Conservation (phyloP, 257 asterid species). For the Petunia secreta region DNA sequence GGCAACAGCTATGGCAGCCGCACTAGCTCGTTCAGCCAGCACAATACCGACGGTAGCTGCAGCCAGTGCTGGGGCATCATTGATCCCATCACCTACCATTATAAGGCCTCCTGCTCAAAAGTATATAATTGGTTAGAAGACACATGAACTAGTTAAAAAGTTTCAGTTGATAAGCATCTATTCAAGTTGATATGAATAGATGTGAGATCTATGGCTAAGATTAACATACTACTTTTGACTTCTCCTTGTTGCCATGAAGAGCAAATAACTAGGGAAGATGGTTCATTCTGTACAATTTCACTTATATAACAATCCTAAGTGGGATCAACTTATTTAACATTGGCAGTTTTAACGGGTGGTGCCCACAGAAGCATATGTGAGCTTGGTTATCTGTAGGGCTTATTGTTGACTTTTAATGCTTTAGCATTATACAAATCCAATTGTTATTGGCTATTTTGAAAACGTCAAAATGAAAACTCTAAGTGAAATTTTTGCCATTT, state of each 20-base stretch:
- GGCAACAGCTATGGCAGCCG: slow-evolving; percentile 94
- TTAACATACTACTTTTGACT: neutral
- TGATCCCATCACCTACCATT: slow-evolving; percentile 99
- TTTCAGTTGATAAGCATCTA: neutral
- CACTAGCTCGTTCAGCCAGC: slow-evolving; percentile 97
- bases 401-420: neutral
- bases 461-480: neutral
- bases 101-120: slow-evolving; percentile 71
- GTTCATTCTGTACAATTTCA: neutral
- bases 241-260: neutral
- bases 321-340: neutral
- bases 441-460: neutral
- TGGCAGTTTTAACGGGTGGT: neutral
- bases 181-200: neutral
- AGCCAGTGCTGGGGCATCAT: slow-evolving; percentile 99
- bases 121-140: slow-evolving; percentile 6
- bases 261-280: neutral
- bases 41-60: slow-evolving; percentile 96
- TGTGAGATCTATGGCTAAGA: neutral
- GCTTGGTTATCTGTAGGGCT: neutral
- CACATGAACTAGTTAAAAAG: neutral
- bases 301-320: neutral
- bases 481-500: neutral
- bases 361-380: neutral
- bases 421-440: neutral